Conservation (phyloP, 2,329 filamentous ascomycete genomes). For the Phialocephala sp. region DNA sequence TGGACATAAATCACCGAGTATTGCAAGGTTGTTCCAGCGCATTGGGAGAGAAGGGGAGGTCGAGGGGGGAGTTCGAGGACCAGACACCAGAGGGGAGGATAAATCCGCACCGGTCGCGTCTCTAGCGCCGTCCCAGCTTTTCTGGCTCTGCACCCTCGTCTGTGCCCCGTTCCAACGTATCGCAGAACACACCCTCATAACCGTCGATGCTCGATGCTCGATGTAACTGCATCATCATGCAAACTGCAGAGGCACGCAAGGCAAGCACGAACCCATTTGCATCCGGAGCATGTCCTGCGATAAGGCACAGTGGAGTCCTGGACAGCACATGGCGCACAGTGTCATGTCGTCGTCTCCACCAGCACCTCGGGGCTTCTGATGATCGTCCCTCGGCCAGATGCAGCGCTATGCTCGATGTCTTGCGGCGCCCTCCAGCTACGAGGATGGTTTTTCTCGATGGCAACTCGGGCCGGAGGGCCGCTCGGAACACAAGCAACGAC, state of each 20-base stretch:
- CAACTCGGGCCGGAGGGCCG: slow-evolving; percentile 29
- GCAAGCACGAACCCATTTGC: slow-evolving; percentile 3
- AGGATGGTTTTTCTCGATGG: background rate
- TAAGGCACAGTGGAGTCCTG: background rate
- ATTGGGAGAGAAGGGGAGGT: background rate
- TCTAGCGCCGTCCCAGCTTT: background rate
- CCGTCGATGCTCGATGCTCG: background rate
- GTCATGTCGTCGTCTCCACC: background rate
- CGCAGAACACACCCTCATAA: background rate
- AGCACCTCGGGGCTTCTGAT: background rate
- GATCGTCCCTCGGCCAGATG: background rate
- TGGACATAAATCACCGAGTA: background rate
- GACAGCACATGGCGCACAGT: no score
- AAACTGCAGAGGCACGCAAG: slow-evolving; percentile 2
- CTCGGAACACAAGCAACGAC: background rate
- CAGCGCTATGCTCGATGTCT: background rate
- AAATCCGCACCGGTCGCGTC: background rate
- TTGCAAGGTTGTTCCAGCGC: background rate
- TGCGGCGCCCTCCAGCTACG: background rate
- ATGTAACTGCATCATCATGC: slow-evolving; percentile 5
- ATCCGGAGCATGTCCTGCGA: background rate
- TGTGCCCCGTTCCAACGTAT: background rate
- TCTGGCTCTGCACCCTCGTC: background rate
- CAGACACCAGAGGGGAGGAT: background rate
- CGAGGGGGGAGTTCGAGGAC: background rate